Evolutionary conservation across 345 rosid genomes (phyloP), one percentile per base, ranked within the genome.

Genomic region (Lumnitzera littorea): DNA sequence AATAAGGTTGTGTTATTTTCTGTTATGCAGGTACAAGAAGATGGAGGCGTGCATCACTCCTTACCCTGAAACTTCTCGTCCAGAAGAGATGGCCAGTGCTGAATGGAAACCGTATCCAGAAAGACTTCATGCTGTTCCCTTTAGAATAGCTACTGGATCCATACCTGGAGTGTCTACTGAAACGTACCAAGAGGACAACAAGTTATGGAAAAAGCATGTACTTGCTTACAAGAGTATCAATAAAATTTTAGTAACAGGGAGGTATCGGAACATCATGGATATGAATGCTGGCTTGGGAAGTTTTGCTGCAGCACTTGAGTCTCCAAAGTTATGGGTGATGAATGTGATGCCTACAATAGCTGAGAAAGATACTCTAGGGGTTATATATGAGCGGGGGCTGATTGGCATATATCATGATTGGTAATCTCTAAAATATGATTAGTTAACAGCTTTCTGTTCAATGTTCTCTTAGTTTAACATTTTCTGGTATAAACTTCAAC

Each of bases 391-490:
- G 63, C 76, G 87, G 50, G 92, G 92, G 46, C 71, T 86, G 62
- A 83, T 83, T n/a, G 92, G 92, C 68, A 83, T 86, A 53, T 86
- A 86, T 74, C 92, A 86, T 78, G 92, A 86, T 60, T 86, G 92
- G 92, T 85, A 80, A 50, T 47, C 53, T 29, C n/a, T 61, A 56
- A 72, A 60, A 57, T 49, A 55, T 61, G 46, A 60, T 63, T 50
- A 52, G 58, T 50, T 57, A 27, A 9, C 43, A 70, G 13, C 13
- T 27, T 64, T 57, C 12, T 12, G 60, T 48, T 60, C 11, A 25
- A 48, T n/a, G 25, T 43, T 13, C 5, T 57, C 16, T n/a, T 58
- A 24, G 48, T 13, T 36, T 43, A 20, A 48, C 51, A 29, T 14
- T 61, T 61, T 29, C 24, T 16, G 4, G 10, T 14, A 14, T 31